Evolutionary conservation across 805 yeast genomes (phyloP).

Genomic region (Tetrapisispora taiwanensis): DNA sequence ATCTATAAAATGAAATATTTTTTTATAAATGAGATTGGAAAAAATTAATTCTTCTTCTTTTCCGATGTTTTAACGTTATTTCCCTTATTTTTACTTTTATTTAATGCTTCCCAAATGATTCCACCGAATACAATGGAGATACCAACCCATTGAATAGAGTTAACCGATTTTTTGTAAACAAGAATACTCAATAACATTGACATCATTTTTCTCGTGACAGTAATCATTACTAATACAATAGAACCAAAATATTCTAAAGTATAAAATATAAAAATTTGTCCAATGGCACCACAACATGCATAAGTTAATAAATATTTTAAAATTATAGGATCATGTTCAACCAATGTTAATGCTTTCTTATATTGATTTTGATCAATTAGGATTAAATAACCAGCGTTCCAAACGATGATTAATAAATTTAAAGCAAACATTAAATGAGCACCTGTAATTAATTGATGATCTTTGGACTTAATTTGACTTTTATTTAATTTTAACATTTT

Average conservation of each 20-base stretch:
- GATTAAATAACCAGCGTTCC: constrained; percentile 42
- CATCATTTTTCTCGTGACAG: constrained; percentile 92
- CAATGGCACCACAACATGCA: constrained; percentile 75
- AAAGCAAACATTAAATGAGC: constrained; percentile 78
- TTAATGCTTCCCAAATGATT: constrained; percentile 64
- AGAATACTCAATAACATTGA: constrained; percentile 87
- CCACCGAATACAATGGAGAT: constrained; percentile 75
- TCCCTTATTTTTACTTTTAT: constrained; percentile 28
- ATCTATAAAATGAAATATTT: background rate
- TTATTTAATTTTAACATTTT: constrained; percentile 45
- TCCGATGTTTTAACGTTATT: background rate
- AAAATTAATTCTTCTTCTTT: background rate
- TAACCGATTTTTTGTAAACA: constrained; percentile 71
- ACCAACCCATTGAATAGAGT: constrained; percentile 64
- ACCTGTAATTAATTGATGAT: constrained; percentile 50
- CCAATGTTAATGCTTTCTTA: constrained; percentile 31
- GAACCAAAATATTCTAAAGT: constrained; percentile 82
- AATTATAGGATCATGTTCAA: constrained; percentile 37
- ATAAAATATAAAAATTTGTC: constrained; percentile 86
- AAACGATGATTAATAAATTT: constrained; percentile 35
- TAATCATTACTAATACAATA: constrained; percentile 75
- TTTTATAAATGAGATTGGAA: background rate
- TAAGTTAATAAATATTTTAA: constrained; percentile 52
- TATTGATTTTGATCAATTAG: constrained; percentile 19
- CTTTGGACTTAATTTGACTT: background rate